Base-by-base conservation (phyloP, 1,284 basidiomycete species). In the Heterobasidion annosum region DNA sequence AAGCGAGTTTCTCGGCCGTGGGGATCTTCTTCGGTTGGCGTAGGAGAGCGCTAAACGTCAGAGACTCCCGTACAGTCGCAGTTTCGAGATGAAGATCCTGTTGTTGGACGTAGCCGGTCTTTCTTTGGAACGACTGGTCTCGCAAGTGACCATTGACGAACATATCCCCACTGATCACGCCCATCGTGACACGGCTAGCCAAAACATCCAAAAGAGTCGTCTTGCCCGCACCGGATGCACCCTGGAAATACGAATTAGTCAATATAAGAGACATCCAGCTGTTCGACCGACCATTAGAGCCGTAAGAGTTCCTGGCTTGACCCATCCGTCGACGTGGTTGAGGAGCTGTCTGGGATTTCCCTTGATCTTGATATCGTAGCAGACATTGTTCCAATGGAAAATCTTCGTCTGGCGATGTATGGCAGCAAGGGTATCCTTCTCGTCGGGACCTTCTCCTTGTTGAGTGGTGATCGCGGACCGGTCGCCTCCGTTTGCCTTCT, bases 41-140 rank as follows among this genome's bases (percentile, higher is more conserved):
- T 16, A 96, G 78, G 64, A 91, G 81, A 0, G 93, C 93, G 13
- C 86, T 90, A 75, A 96, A 96, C 15, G 85, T 79, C 63, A 97
- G 76, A 1, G 93, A 92, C 67, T 97, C 93, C 16, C 93, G 85
- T 48, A 96, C 88, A 12, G 88, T 88, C 12, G 91, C 82, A 13
- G 88, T 91, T 58, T 81, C 85, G 68, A 92, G 89, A 67, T 95
- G 92, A 1, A 88, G 83, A 63, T 94, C 91, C 79, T 87, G 85
- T 70, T 93, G 90, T 65, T 92, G 87, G 35, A 86, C 88, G 66
- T 91, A 93, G 35, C 88, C 89, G 34, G 85, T 88, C 46, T 82
- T 81, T 45, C 83, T 75, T n/a, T 87, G 83, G 75, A 95, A 96
- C 62, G 90, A 87, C 4, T 78, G 72, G 48, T 82, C 80, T 51